Evolutionary conservation across 345 rosid genomes (phyloP), one percentile per base, ranked within the genome.

Genomic region (Stellera chamaejasme): DNA sequence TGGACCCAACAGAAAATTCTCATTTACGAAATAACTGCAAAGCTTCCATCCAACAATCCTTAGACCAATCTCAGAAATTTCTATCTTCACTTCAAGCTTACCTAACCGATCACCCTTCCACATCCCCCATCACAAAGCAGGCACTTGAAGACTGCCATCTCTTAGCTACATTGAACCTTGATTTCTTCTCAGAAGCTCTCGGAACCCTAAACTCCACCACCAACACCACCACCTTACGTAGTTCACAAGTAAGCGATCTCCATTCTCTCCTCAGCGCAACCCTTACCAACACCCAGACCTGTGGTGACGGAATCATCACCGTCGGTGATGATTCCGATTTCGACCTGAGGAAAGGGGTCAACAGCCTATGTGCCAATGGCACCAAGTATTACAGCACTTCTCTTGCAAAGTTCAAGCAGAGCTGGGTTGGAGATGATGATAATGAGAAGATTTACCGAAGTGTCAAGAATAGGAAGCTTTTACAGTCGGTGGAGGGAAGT

Each of bases 11-110:
- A 19, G 23, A 19, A 19, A 19, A 19, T 0, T 19, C 23, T 1
- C 23, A 19, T 0, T 1, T 19, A 1, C 23, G 23, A 19, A 19
- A 19, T 19, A 19, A 19, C 23, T 19, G 23, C 23, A 19, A 19
- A 19, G 23, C 23, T 19, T 71, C 83, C 4, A 69, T 93, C 54
- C 69, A 82, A 0, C 76, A 80, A 64, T 85, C 99, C 8, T 46
- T 82, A 27, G 72, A 77, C 25, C 82, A 79, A 13, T 80, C 99
- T 48, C 75, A 19, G 6, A 76, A 76, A 47, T 82, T 84, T 83
- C 25, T 79, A 13, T 51, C 46, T 11, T 46, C 76, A 0, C 70
- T 93, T 0, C 74, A 93, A 39, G 72, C 65, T 16, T 87, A 86
- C 65, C 78, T 84, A 5, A 50, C 58, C 15, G 69, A 12, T 12